A percentile compares a stretch with the other conserved stretches of the same genome.
phyloP scores from a whole-genome alignment of 2,329 filamentous ascomycete genomes.

The Xylariales sp. region DNA sequence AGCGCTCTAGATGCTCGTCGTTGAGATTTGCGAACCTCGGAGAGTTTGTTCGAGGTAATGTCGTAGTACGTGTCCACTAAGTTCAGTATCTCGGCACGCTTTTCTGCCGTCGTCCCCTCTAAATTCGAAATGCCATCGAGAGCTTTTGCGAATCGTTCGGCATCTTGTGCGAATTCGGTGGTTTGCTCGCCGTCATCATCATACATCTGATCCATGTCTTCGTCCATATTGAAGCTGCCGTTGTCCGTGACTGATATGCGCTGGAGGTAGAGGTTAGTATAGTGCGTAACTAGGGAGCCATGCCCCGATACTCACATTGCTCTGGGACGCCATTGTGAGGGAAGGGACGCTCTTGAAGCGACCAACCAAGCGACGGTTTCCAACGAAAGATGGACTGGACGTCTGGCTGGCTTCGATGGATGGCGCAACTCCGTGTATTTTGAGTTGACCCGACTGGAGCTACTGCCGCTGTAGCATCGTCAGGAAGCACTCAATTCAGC shows the following conservation, averaged over 20 bases:
- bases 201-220: slow-evolving; percentile 5
- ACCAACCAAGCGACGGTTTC: no score
- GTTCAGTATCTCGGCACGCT: slow-evolving; percentile 62
- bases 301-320: background rate
- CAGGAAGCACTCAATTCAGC: no score
- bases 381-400: no score
- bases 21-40: slow-evolving; percentile 20
- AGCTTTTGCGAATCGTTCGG: slow-evolving; percentile 79
- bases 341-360: no score
- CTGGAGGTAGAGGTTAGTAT: background rate
- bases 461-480: background rate
- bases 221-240: slow-evolving; percentile 9
- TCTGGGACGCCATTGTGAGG: background rate
- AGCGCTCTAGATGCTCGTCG: slow-evolving; percentile 1
- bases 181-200: slow-evolving; percentile 2
- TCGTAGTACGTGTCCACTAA: slow-evolving; percentile 63
- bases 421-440: no score
- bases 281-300: background rate
- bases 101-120: slow-evolving; percentile 44
- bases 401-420: no score
- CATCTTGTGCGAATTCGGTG: slow-evolving; percentile 51
- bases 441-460: no score
- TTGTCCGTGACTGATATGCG: slow-evolving; percentile 1
- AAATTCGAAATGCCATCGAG: slow-evolving; percentile 68
- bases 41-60: slow-evolving; percentile 45